A percentile compares a stretch with the other conserved stretches of the same genome.
phyloP scores from a whole-genome alignment of 352 stramenopile genomes.

The Pythium utonaiense region DNA sequence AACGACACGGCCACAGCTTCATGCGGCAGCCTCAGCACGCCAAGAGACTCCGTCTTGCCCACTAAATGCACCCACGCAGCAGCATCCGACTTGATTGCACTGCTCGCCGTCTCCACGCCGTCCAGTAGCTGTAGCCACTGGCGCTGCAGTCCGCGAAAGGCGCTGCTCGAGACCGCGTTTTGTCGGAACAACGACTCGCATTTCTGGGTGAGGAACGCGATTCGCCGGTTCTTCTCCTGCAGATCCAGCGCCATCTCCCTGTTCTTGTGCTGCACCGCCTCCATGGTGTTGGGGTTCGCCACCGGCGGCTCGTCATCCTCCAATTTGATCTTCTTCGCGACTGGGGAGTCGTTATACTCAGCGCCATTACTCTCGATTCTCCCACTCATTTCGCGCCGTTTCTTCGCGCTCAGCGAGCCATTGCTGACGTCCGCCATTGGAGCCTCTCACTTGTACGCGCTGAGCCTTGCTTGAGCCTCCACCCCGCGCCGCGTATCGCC shows the following conservation, averaged over 20 bases:
- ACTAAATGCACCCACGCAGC: constrained; percentile 32
- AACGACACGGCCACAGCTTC: constrained; percentile 49
- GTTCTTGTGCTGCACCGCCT: constrained; percentile 72
- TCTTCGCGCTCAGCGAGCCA: constrained; percentile 27
- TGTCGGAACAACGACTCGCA: constrained; percentile 68
- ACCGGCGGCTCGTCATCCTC: constrained; percentile 54
- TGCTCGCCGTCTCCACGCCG: constrained; percentile 35
- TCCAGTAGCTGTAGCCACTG: constrained; percentile 73
- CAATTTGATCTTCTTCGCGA: constrained; percentile 70
- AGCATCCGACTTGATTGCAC: constrained; percentile 6
- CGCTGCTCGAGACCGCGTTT: constrained; percentile 39
- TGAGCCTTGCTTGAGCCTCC: not conserved
- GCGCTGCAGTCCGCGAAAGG: constrained; percentile 51
- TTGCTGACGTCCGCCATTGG: constrained; percentile 25
- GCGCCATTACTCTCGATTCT: not conserved
- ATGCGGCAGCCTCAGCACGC: constrained; percentile 32
- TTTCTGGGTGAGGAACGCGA: constrained; percentile 57
- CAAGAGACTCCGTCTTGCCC: constrained; percentile 37
- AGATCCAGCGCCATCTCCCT: constrained; percentile 68
- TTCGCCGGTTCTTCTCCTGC: constrained; percentile 80
- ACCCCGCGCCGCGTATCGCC: not conserved
- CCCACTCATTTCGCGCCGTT: constrained; percentile 34
- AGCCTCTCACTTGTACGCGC: not conserved
- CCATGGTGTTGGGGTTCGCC: constrained; percentile 75
- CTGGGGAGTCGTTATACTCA: constrained; percentile 17